Base-by-base conservation (phyloP, 2,329 filamentous ascomycete species). In the Dothistroma septosporum region DNA sequence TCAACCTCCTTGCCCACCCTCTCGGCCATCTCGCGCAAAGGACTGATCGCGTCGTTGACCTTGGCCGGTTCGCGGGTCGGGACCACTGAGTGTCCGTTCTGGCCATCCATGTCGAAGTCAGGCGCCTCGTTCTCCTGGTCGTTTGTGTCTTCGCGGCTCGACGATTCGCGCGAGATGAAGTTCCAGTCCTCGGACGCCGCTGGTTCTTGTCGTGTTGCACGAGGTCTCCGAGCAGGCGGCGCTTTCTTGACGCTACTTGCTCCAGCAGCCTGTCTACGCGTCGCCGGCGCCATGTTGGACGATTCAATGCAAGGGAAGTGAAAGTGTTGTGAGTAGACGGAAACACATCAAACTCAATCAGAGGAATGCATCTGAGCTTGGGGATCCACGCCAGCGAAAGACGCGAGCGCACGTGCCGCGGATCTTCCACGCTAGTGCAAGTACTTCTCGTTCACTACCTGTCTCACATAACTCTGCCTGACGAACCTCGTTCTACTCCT, bases 1-100 rank as follows among this genome's bases (percentile, higher is more conserved):
- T 96, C 91, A 61, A 96, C 90, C 75, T 96, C 91, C 63, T 87
- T 85, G 55, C 89, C 89, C 33, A 90, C 86, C 48, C 84, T 82
- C 66, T 90, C 84, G 62, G 85, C 86, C 67, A 86, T 85, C 65
- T 83, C 81, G 72, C 85, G 84, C 65, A 89, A 76, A 19, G 85
- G 85, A 66, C 84, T 53, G 16, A 67, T 7, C 9, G 66, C 64
- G n/a, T 65, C 59, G 31, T 67, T 58, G n/a, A 64, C 46, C 33
- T 61, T 56, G 46, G 47, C 14, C 19, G 37, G 32, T 16, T 59
- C 60, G 46, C 57, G 53, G 14, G 46, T 59, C 16, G 31, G 21
- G 14, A 59, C 41, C 7, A 58, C 28, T 10, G 32, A 22, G 21
- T 41, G 33, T 16, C 55, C 55, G 16, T 58, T 57, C 19, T 54